Evolutionary conservation across 306 rosid genomes (phyloP), one percentile per base, ranked within the genome.

Genomic region (Mimosa pudica): DNA sequence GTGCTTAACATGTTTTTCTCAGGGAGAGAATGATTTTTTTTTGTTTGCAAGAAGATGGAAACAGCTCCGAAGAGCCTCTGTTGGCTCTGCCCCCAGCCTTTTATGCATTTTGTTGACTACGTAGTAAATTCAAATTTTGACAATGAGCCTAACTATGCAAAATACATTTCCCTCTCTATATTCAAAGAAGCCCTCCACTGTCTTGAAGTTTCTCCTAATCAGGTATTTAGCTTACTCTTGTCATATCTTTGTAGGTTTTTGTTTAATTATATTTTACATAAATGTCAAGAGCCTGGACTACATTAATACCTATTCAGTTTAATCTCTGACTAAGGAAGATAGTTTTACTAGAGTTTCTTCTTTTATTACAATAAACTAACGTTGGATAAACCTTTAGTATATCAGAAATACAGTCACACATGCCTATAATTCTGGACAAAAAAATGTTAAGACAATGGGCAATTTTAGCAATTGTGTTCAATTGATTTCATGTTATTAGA

Each of bases 131-230:
- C 30, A 24, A 24, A 24, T 24, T 24, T 24, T 24, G 30, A 24
- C 30, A 24, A 24, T 24, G 30, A 24, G 30, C 30, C 30, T 24
- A 24, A 24, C 30, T 24, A 24, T 24, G 30, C 30, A 24, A 24
- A 24, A 24, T 24, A 24, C 30, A 24, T 24, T 87, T 85, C 91
- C 77, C 84, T 64, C 83, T 86, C 84, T 52, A 87, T 91, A 71
- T 91, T 91, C 72, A 85, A 81, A 75, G 92, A 95, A 77, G 91
- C 95, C 47, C 64, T 87, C 79, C 57, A 74, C 79, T 89, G 87
- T 52, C 91, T 86, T 47, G 89, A 89, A 62, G 70, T 78, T 83
- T 87, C 90, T 80, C 87, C 92, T 72, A 18, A 82, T 79, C 97
- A 95, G 98, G 98, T 95, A 83, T 70, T 60, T 33, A 42, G 45